Evolutionary conservation across 768 basidiomycete genomes (phyloP).

Genomic region (Exidia glandulosa): DNA sequence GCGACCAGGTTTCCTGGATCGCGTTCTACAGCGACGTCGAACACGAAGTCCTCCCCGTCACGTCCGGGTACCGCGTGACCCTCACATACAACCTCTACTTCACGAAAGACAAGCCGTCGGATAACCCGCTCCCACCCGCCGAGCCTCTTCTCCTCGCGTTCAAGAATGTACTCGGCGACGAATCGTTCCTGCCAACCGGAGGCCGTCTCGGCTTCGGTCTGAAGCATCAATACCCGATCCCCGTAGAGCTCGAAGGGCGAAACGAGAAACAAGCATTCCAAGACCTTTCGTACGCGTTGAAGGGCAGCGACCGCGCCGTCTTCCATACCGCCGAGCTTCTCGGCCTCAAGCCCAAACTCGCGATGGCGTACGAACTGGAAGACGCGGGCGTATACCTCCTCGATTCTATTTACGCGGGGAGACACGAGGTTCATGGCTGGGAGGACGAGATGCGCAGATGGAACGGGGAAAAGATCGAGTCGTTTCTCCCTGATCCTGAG

Average conservation of each 20-base stretch:
- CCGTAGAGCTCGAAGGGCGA: neutral
- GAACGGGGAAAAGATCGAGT: neutral
- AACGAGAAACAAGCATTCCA: neutral
- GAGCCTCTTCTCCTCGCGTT: constrained; percentile 5
- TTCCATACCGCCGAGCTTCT: neutral
- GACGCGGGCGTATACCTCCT: neutral
- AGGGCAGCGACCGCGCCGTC: neutral
- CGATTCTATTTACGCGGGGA: neutral
- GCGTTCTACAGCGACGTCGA: constrained; percentile 31
- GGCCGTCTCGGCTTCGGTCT: constrained; percentile 12
- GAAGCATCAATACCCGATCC: neutral
- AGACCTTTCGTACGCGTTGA: neutral
- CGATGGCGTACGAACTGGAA: neutral
- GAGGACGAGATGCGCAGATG: neutral
- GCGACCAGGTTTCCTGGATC: constrained; percentile 11
- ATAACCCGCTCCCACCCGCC: neutral
- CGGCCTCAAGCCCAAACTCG: neutral
- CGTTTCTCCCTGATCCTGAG: too few species aligned
- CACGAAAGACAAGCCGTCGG: neutral
- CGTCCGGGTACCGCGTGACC: constrained; percentile 28
- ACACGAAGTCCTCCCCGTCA: constrained; percentile 27
- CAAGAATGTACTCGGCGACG: constrained; percentile 20
- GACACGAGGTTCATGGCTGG: neutral
- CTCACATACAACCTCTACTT: constrained; percentile 16
- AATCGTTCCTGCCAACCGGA: constrained; percentile 26